These are phyloP conservation scores for Lactarius sanguifluus DNA, from an alignment of 768 basidiomycete species.

Conservation along the genomic window DNA sequence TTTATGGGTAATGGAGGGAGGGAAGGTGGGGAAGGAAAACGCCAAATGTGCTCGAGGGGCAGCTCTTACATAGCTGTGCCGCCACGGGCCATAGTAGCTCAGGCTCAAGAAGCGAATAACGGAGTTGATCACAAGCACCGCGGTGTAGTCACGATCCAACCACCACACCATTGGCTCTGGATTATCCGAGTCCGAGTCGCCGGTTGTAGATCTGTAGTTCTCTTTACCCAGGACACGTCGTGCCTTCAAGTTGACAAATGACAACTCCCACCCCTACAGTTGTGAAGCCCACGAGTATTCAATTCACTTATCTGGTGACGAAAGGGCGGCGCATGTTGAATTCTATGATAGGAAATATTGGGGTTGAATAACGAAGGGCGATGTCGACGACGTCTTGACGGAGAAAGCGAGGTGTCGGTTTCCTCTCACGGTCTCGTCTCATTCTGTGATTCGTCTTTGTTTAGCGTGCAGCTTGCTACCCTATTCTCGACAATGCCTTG, in stretches of 20 bases:
- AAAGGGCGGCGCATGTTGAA: background rate
- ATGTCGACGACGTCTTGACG: background rate
- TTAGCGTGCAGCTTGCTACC: no score
- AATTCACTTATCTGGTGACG: background rate
- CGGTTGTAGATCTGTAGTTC: background rate
- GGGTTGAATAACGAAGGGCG: background rate
- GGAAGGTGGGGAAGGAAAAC: background rate
- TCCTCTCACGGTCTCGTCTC: background rate
- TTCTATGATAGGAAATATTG: background rate
- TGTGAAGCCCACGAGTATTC: background rate
- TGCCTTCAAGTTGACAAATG: background rate
- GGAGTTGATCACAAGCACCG: no score
- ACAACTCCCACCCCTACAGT: background rate
- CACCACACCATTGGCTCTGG: no score
- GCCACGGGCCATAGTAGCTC: no score
- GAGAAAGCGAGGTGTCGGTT: background rate
- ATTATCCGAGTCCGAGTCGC: no score
- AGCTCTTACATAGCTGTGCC: slow-evolving; percentile 3
- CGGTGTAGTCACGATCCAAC: no score
- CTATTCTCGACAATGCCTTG: no score
- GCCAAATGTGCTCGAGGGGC: background rate
- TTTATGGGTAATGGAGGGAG: background rate
- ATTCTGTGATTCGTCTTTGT: no score
- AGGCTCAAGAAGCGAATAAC: no score
- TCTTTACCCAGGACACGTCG: background rate